phyloP scores from a whole-genome alignment of 176 grass and related monocot genomes.

The Lolium rigidum region DNA sequence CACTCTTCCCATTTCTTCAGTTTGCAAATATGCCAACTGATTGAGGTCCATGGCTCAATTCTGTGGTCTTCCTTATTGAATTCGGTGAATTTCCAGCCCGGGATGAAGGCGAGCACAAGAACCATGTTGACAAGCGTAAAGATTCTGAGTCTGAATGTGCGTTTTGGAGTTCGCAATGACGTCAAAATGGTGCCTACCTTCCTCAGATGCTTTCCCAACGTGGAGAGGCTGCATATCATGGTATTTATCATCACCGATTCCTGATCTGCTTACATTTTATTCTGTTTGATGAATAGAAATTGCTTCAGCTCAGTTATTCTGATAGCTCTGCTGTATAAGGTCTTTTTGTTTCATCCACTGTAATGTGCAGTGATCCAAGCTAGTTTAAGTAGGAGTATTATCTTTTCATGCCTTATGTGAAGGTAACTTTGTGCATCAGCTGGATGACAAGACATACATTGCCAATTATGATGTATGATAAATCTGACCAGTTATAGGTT shows the following conservation, averaged over 20 bases:
- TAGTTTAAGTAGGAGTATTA: too few relatives aligned
- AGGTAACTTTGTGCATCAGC: too few relatives aligned
- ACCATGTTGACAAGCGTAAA: not conserved
- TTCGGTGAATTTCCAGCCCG: not conserved
- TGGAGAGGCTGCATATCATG: not conserved
- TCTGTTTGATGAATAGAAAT: too few relatives aligned
- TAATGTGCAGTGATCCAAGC: not conserved
- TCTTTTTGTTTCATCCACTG: not conserved
- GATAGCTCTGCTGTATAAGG: not conserved
- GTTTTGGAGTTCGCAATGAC: not conserved
- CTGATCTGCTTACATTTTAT: too few relatives aligned
- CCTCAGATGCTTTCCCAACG: conserved; percentile 8
- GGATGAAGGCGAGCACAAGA: not conserved
- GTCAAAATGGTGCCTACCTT: not conserved
- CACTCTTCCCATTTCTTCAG: not conserved
- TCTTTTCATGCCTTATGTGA: too few relatives aligned
- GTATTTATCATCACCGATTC: too few relatives aligned
- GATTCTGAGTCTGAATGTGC: not conserved
- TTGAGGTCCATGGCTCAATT: not conserved
- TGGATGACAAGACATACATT: too few relatives aligned
- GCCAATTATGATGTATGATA: not conserved
- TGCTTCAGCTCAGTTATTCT: not conserved
- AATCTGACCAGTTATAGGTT: not conserved
- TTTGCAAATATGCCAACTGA: not conserved
- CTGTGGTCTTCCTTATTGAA: not conserved